Conservation (phyloP, 2,329 filamentous ascomycete species). For the Fusarium pininemorale region DNA sequence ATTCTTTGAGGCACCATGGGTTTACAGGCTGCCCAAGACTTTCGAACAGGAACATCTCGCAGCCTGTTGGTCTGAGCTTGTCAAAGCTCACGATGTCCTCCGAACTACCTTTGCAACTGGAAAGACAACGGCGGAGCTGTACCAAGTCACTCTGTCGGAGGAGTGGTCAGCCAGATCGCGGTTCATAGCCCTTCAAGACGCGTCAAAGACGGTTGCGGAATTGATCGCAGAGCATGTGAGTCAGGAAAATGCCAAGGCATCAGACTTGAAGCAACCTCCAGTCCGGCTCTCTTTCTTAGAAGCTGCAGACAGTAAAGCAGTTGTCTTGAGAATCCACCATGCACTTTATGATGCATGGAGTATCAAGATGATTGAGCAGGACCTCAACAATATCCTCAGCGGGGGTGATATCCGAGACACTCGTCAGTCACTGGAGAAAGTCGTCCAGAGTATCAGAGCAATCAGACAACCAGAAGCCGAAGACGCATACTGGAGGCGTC, state of each 20-base stretch:
- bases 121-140: background rate
- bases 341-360: slow-evolving; percentile 24
- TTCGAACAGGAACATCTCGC: background rate
- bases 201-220: background rate
- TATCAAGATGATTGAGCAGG: slow-evolving; percentile 18
- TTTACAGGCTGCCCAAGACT: background rate
- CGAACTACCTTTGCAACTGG: slow-evolving; percentile 3
- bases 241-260: background rate
- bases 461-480: background rate
- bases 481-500: background rate
- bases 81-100: background rate
- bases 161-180: background rate
- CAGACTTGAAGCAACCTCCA: slow-evolving; percentile 7
- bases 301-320: background rate
- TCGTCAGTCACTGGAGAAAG: background rate
- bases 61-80: background rate
- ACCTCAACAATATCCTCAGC: background rate
- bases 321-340: slow-evolving; percentile 19
- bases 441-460: background rate
- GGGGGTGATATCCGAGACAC: rapidly evolving
- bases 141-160: slow-evolving; percentile 4
- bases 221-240: background rate
- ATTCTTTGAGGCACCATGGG: slow-evolving; percentile 25
- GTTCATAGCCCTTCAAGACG: background rate
- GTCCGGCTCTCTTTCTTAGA: background rate